phyloP scores from a whole-genome alignment of 306 rosid genomes.

The Cicer cuneatum region DNA sequence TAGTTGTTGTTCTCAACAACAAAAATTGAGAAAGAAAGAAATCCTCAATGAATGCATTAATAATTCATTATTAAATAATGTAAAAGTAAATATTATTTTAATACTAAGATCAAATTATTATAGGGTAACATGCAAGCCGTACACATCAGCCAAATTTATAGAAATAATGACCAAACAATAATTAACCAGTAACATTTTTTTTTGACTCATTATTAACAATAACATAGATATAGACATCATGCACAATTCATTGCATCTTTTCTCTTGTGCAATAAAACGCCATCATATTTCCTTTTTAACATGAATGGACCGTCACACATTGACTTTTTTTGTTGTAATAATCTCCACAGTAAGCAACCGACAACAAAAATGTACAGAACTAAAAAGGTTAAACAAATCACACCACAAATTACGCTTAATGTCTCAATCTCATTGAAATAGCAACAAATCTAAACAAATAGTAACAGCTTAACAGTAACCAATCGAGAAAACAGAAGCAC shows the following conservation, averaged over 20 bases:
- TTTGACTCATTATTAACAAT: constrained; percentile 17
- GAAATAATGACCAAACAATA: constrained; percentile 43
- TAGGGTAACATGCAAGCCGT: constrained; percentile 17
- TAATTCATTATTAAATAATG: constrained; percentile 9
- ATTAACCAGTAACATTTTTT: not conserved
- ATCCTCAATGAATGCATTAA: not conserved
- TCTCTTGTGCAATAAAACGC: constrained; percentile 27
- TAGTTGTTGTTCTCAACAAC: constrained; percentile 3
- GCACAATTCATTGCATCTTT: constrained; percentile 40
- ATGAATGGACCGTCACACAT: constrained; percentile 12
- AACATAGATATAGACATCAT: constrained; percentile 38
- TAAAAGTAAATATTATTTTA: constrained; percentile 21
- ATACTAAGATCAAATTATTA: constrained; percentile 33
- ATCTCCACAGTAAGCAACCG: constrained; percentile 45
- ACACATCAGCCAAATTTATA: constrained; percentile 2
- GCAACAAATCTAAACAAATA: constrained; percentile 36
- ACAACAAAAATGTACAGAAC: constrained; percentile 32
- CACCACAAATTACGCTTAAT: constrained; percentile 16
- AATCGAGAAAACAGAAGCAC: constrained; percentile 26
- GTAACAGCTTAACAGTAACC: not conserved
- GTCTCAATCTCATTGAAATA: not conserved
- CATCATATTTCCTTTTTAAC: constrained; percentile 30
- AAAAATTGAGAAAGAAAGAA: constrained; percentile 6
- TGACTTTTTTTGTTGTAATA: constrained; percentile 13
- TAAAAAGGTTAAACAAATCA: constrained; percentile 27